These are phyloP conservation scores for Lunasporangiospora selenospora DNA, from an alignment of 192 early-diverging fungal genomes.

Conservation along the genomic window DNA sequence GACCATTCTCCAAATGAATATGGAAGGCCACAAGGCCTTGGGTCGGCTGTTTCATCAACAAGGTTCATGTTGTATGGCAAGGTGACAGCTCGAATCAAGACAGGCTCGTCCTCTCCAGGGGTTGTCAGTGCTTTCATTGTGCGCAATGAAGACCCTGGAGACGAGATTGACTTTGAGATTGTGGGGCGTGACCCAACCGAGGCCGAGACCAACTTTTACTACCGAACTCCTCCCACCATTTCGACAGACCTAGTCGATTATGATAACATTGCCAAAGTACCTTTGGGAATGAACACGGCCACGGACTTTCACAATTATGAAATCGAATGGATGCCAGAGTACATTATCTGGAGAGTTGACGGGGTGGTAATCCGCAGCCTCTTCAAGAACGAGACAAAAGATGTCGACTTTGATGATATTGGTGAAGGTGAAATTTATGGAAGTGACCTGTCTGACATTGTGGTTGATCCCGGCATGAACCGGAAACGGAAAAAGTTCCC, in stretches of 20 bases:
- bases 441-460: background rate
- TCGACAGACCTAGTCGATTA: slow-evolving; percentile 57
- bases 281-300: slow-evolving; percentile 43
- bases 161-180: slow-evolving; percentile 75
- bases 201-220: slow-evolving; percentile 71
- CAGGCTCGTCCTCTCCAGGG: slow-evolving; percentile 54
- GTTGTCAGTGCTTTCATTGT: slow-evolving; percentile 67
- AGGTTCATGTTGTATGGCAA: slow-evolving; percentile 67
- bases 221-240: slow-evolving; percentile 28
- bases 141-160: slow-evolving; percentile 39
- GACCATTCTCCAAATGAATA: slow-evolving; percentile 18
- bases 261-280: slow-evolving; percentile 54
- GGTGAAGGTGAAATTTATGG: background rate
- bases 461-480: slow-evolving; percentile 3
- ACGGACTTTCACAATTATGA: slow-evolving; percentile 57
- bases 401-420: background rate
- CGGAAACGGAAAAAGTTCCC: slow-evolving; percentile 55
- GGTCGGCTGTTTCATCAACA: slow-evolving; percentile 60
- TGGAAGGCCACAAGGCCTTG: slow-evolving; percentile 62
- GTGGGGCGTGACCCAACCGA: slow-evolving; percentile 57
- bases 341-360: slow-evolving; percentile 59
- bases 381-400: slow-evolving; percentile 26
- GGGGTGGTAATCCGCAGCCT: slow-evolving; percentile 53
- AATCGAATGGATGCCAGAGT: slow-evolving; percentile 65
- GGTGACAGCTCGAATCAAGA: slow-evolving; percentile 58